Evolutionary conservation across 352 stramenopile species (phyloP).

Genomic region (Globisporangium middletonii): DNA sequence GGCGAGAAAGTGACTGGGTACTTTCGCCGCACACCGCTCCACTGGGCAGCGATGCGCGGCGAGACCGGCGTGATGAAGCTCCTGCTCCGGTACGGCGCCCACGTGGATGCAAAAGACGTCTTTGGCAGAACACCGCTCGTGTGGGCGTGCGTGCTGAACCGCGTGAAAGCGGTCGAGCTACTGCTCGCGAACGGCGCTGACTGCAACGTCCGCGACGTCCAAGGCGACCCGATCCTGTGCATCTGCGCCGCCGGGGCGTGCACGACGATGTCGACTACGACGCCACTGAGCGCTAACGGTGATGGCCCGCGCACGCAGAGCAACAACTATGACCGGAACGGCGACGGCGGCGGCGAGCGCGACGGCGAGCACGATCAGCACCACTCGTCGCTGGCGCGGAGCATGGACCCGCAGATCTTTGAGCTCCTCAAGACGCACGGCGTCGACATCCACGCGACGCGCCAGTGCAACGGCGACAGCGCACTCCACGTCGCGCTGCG

Average conservation of each 20-base stretch:
- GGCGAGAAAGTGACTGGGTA: constrained; percentile 67
- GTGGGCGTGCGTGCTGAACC: constrained; percentile 73
- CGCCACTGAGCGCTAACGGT: neutral
- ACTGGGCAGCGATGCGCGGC: constrained; percentile 78
- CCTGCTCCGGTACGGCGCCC: constrained; percentile 52
- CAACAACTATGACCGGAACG: constrained; percentile 16
- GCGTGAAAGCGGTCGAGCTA: constrained; percentile 45
- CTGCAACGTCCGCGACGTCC: constrained; percentile 48
- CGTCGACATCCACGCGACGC: constrained; percentile 48
- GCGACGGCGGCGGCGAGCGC: constrained; percentile 20
- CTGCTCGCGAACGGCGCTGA: constrained; percentile 52
- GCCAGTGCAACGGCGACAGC: constrained; percentile 59
- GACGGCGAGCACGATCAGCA: constrained; percentile 16
- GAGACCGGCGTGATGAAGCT: constrained; percentile 48
- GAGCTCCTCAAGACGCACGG: constrained; percentile 38
- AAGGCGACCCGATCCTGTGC: constrained; percentile 61
- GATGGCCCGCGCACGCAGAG: neutral
- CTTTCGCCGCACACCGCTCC: constrained; percentile 63
- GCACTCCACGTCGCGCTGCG: constrained; percentile 72
- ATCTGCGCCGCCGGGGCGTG: constrained; percentile 51
- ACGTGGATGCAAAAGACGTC: constrained; percentile 51
- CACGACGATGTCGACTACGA: constrained; percentile 14
- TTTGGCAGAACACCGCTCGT: constrained; percentile 66
- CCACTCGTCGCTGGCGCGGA: constrained; percentile 21
- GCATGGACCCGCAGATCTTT: constrained; percentile 49